Conservation (phyloP, 192 early-diverging fungal genomes). For the Coemansia sp. region DNA sequence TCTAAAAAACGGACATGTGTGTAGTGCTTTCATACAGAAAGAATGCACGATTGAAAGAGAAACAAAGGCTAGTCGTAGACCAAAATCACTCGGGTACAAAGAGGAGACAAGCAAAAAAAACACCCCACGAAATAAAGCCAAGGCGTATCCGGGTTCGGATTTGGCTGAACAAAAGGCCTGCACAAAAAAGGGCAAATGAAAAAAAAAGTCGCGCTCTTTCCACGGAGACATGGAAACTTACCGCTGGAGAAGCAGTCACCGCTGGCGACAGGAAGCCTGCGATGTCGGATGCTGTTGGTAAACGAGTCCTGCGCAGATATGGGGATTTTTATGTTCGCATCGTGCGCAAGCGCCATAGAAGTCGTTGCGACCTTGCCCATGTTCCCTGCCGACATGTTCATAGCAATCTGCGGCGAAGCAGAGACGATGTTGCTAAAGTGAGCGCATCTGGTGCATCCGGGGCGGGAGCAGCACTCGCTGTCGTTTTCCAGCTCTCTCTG, state of each 20-base stretch:
- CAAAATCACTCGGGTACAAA: neutral
- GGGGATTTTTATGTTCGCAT: constrained; percentile 49
- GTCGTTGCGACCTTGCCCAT: constrained; percentile 39
- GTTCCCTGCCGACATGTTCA: constrained; percentile 50
- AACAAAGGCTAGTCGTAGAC: neutral
- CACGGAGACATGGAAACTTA: too few species aligned
- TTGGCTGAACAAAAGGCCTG: constrained; percentile 3
- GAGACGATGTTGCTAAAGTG: constrained; percentile 45
- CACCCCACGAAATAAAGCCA: neutral
- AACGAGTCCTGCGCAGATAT: constrained; percentile 49
- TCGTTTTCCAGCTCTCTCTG: constrained; percentile 2
- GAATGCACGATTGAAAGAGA: neutral
- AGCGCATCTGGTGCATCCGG: constrained; percentile 25
- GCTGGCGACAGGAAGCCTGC: constrained; percentile 18
- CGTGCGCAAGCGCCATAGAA: constrained; percentile 37
- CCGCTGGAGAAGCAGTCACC: constrained; percentile 34
- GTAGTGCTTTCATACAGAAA: neutral
- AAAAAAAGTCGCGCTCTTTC: too few species aligned
- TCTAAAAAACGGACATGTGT: neutral
- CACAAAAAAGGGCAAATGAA: too few species aligned
- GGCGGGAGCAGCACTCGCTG: constrained; percentile 14
- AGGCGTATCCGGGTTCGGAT: neutral
- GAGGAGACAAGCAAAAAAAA: neutral
- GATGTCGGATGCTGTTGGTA: constrained; percentile 25
- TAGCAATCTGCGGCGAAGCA: constrained; percentile 45